phyloP scores from a whole-genome alignment of 108 stramenopile genomes.

The Skeletonema menzelii region DNA sequence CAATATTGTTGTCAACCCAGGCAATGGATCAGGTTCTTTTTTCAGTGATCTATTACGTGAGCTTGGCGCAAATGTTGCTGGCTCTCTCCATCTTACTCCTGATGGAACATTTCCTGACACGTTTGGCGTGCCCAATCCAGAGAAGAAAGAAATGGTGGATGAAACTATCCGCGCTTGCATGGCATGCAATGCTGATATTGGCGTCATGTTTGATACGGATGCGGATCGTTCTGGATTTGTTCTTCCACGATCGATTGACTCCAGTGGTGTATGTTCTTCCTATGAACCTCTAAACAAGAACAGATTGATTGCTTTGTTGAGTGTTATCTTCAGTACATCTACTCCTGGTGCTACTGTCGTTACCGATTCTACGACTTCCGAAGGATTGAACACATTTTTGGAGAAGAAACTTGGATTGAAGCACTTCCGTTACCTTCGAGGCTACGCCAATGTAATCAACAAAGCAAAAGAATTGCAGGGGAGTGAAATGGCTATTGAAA shows the following conservation, averaged over 20 bases:
- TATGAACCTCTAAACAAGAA: conserved; percentile 82
- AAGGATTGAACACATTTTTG: conserved; percentile 68
- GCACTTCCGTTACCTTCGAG: conserved; percentile 78
- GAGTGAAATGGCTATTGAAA: conserved; percentile 85
- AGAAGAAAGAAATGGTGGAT: conserved; percentile 64
- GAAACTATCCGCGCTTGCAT: conserved; percentile 65
- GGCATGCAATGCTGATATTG: conserved; percentile 69
- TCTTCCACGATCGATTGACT: conserved; percentile 39
- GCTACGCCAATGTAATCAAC: conserved; percentile 86
- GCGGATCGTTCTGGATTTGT: conserved; percentile 87
- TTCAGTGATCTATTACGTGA: conserved; percentile 61
- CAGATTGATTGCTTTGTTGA: conserved; percentile 80
- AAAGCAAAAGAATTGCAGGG: conserved; percentile 72
- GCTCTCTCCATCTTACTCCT: conserved; percentile 53
- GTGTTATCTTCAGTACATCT: conserved; percentile 56
- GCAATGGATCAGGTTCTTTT: conserved; percentile 80
- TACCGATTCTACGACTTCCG: conserved; percentile 80
- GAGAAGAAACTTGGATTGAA: conserved; percentile 50
- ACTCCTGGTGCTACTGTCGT: conserved; percentile 76
- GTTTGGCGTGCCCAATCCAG: conserved; percentile 84
- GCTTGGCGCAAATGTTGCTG: conserved; percentile 73
- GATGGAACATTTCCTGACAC: conserved; percentile 61
- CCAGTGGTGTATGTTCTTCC: conserved; percentile 8
- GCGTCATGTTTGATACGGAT: conserved; percentile 88
- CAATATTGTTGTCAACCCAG: conserved; percentile 76